These are phyloP conservation scores for Graphilbum sp. DNA, from an alignment of 2,329 filamentous ascomycete species.

Conservation along the genomic window DNA sequence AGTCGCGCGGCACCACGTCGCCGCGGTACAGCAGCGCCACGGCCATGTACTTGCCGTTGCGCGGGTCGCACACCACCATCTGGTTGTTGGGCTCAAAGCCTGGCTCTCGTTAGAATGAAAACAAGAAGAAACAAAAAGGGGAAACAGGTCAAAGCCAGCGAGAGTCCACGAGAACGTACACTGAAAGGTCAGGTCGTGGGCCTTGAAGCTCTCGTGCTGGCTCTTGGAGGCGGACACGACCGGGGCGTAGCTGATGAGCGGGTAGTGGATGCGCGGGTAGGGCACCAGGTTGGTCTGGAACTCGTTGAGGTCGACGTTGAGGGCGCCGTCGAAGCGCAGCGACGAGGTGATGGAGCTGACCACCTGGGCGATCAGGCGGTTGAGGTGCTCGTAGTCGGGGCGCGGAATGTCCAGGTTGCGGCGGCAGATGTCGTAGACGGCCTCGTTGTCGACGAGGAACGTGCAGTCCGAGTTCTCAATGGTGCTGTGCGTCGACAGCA, in stretches of 20 bases:
- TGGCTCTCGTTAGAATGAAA: slow-evolving; percentile 13
- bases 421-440: slow-evolving; percentile 60
- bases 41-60: slow-evolving; percentile 64
- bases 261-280: slow-evolving; percentile 60
- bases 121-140: neutral
- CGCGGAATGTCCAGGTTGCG: slow-evolving; percentile 55
- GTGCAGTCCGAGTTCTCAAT: slow-evolving; percentile 67
- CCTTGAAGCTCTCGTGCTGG: slow-evolving; percentile 77
- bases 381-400: slow-evolving; percentile 54
- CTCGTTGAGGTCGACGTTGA: slow-evolving; percentile 61
- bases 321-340: slow-evolving; percentile 54
- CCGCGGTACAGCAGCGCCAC: slow-evolving; percentile 57
- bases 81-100: slow-evolving; percentile 67
- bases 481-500: slow-evolving; percentile 58
- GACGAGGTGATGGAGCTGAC: slow-evolving; percentile 61
- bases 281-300: slow-evolving; percentile 65
- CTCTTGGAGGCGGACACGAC: slow-evolving; percentile 60
- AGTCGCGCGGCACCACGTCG: slow-evolving; percentile 55
- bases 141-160: no score
- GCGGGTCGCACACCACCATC: slow-evolving; percentile 61
- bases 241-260: slow-evolving; percentile 55
- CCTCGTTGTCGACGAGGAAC: slow-evolving; percentile 63
- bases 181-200: slow-evolving; percentile 59
- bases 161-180: slow-evolving; percentile 39
- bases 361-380: slow-evolving; percentile 57